Evolutionary conservation across 1,284 basidiomycete species (phyloP), one percentile per base, ranked within the genome.

Genomic region (Inonotus hispidus): DNA sequence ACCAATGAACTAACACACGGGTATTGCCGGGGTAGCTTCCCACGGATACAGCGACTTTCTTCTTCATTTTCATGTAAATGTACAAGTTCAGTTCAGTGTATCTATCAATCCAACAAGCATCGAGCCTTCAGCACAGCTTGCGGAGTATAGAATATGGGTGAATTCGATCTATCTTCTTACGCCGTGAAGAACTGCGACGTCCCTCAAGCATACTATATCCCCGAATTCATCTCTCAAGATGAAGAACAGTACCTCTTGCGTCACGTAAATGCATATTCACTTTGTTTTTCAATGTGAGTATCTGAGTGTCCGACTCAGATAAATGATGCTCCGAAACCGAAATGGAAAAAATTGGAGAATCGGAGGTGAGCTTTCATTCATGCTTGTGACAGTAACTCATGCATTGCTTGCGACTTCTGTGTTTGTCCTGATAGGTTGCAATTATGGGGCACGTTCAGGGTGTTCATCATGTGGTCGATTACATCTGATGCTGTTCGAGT

Each of bases 391-490:
- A 53, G 25, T 35, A 21, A 16, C 58, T 38, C 58, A 54, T 60
- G 50, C 11, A 11, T 3, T 13, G 10, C 49, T 29, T 35, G 29
- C n/a, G n/a, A 35, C 57, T 56, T 57, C n/a, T 35, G 35, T 14
- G 29, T 25, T 1, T 1, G 7, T 19, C 19, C 23, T 23, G 41
- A 27, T 66, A 92, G 91, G 64, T 69, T 92, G 56, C 90, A 92
- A 69, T 79, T 88, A 67, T 90, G 87, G 85, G 92, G 91, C 89
- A n/a, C n/a, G n/a, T n/a, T n/a, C n/a, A n/a, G n/a, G n/a, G n/a
- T n/a, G n/a, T n/a, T n/a, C n/a, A n/a, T n/a, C n/a, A 64, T 68
- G 56, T 54, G 52, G n/a, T 56, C 39, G 38, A n/a, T n/a, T n/a
- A n/a, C n/a, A n/a, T n/a, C n/a, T n/a, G n/a, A n/a, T n/a, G n/a